Percentiles rank a stretch among this genome's conserved stretches.
These are phyloP conservation scores for Aeschynomene evenia DNA, from an alignment of 306 rosid species.

Conservation along the genomic window DNA sequence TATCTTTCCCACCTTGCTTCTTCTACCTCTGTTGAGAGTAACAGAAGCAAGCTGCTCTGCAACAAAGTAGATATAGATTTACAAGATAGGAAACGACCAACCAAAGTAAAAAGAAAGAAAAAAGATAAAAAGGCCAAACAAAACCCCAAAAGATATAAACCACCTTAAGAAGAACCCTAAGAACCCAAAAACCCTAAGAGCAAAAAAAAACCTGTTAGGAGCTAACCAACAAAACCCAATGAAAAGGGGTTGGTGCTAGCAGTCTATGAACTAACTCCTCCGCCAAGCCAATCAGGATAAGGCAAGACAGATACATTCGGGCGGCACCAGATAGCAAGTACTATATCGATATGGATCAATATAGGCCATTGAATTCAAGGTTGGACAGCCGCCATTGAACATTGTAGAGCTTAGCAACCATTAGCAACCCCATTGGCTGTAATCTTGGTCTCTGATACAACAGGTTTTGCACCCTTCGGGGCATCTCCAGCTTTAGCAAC, in stretches of 20 bases:
- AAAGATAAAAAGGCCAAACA: constrained; percentile 8
- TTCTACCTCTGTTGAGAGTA: constrained; percentile 64
- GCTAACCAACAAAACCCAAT: constrained; percentile 58
- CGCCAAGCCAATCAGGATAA: constrained; percentile 43
- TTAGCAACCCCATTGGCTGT: constrained; percentile 67
- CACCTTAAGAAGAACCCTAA: constrained; percentile 38
- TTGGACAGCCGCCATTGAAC: constrained; percentile 47
- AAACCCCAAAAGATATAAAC: constrained; percentile 37
- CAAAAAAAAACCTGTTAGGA: constrained; percentile 70
- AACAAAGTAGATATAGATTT: constrained; percentile 59
- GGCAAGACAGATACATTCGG: constrained; percentile 44
- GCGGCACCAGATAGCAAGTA: constrained; percentile 45
- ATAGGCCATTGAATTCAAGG: constrained; percentile 30
- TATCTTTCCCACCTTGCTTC: constrained; percentile 85
- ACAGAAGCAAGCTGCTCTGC: constrained; percentile 56
- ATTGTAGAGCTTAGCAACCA: constrained; percentile 54
- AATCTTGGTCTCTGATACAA: constrained; percentile 55
- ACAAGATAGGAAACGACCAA: constrained; percentile 74
- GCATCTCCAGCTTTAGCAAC: constrained; percentile 63
- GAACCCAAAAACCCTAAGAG: constrained; percentile 68
- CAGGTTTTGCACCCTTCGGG: constrained; percentile 86
- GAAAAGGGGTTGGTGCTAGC: constrained; percentile 42
- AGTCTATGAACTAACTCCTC: constrained; percentile 45
- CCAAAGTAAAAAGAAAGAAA: constrained; percentile 29
- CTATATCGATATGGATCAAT: constrained; percentile 31